A percentile compares a stretch with the other conserved stretches of the same genome.
Evolutionary conservation across 805 yeast species (phyloP).

Genomic region (Clavispora phyllophila): DNA sequence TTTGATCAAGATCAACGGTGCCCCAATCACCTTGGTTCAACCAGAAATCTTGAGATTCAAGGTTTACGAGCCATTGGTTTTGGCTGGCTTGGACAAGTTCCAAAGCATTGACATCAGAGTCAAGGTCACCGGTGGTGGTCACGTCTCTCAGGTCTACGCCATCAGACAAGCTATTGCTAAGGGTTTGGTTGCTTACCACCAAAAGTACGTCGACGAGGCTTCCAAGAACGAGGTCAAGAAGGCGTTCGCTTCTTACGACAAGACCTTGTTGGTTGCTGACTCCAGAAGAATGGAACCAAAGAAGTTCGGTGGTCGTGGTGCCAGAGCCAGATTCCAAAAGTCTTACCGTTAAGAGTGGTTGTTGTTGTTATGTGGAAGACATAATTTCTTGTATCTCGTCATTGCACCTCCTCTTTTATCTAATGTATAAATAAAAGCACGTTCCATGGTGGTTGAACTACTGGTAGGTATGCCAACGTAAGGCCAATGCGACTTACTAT

Average conservation of each 20-base stretch:
- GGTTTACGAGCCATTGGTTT: conserved; percentile 98
- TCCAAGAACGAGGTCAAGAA: conserved; percentile 99
- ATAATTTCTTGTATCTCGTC: conserved; percentile 5
- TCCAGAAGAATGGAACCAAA: conserved; percentile 99
- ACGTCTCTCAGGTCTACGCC: conserved; percentile 99
- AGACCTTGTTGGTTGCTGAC: conserved; percentile 98
- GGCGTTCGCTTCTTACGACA: conserved; percentile 96
- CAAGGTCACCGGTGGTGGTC: conserved; percentile 99
- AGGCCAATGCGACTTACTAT: no score
- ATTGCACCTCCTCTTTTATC: conserved; percentile 13
- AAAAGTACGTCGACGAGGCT: conserved; percentile 98
- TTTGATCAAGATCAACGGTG: conserved; percentile 98
- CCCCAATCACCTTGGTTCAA: conserved; percentile 98
- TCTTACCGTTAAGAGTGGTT: conserved; percentile 86
- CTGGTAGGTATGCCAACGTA: no score
- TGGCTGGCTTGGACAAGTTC: conserved; percentile 98
- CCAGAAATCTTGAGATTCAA: conserved; percentile 99
- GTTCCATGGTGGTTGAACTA: conserved; percentile 1
- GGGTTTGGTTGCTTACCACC: conserved; percentile 99
- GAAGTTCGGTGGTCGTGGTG: conserved; percentile 99
- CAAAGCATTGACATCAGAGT: conserved; percentile 98
- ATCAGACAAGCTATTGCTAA: conserved; percentile 99
- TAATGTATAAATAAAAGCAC: conserved; percentile 18
- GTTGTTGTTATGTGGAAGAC: conserved; percentile 4
- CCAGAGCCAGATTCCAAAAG: conserved; percentile 99